phyloP scores from a whole-genome alignment of 2,329 filamentous ascomycete species.

The Penicillium oxalicum region DNA sequence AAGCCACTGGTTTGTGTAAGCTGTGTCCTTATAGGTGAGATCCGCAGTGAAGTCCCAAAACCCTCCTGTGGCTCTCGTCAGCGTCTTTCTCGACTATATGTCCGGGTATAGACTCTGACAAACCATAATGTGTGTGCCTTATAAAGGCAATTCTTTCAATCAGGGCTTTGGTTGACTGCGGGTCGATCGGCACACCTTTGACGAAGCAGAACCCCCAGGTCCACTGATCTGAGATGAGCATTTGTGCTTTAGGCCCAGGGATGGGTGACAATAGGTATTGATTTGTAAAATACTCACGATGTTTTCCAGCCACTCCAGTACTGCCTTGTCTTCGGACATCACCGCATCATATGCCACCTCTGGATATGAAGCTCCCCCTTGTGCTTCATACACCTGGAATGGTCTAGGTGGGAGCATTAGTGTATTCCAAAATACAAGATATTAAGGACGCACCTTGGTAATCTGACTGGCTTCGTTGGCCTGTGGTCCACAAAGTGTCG shows the following conservation, averaged over 20 bases:
- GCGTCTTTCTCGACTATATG: not conserved
- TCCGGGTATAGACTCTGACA: constrained; percentile 5
- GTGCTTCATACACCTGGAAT: constrained; percentile 16
- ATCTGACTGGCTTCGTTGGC: not conserved
- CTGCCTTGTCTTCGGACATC: constrained; percentile 51
- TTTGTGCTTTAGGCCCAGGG: not conserved
- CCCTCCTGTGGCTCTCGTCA: constrained; percentile 41
- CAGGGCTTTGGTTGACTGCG: constrained; percentile 66
- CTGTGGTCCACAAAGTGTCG: constrained; percentile 19
- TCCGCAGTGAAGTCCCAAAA: constrained; percentile 88
- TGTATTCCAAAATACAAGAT: not conserved
- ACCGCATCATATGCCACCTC: constrained; percentile 56
- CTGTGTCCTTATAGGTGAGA: constrained; percentile 79
- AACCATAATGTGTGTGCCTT: constrained; percentile 84
- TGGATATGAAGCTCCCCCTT: constrained; percentile 46
- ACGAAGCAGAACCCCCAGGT: constrained; percentile 73
- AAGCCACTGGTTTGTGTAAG: constrained; percentile 80
- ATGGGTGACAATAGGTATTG: not conserved
- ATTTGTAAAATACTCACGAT: constrained; percentile 42
- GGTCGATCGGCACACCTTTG: constrained; percentile 60
- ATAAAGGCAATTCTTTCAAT: constrained; percentile 81
- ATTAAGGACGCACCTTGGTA: not conserved
- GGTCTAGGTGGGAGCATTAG: not conserved
- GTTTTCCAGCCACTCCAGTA: constrained; percentile 57
- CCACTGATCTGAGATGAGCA: constrained; percentile 45